Evolutionary conservation across 225 moss, liverwort and hornwort species (phyloP).

Genomic region (Asterella californica): DNA sequence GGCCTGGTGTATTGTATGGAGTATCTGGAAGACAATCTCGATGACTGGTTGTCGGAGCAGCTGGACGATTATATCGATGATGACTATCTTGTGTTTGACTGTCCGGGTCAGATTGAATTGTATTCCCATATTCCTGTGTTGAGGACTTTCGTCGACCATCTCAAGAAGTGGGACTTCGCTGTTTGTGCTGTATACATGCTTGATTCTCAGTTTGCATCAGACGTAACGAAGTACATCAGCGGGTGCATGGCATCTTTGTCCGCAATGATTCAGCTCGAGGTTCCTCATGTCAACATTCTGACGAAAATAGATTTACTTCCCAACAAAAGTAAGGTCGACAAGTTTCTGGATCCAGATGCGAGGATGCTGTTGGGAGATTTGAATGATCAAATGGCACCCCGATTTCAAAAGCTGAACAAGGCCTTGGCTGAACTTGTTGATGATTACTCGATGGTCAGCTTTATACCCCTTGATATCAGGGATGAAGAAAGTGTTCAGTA

Average conservation of each 20-base stretch:
- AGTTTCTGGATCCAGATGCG: constrained; percentile 93
- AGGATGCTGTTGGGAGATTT: constrained; percentile 73
- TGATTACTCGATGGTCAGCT: constrained; percentile 98
- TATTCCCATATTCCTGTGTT: constrained; percentile 95
- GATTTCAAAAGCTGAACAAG: constrained; percentile 77
- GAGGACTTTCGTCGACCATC: constrained; percentile 95
- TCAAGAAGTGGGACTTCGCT: constrained; percentile 91
- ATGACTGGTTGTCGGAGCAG: constrained; percentile 89
- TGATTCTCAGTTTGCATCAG: constrained; percentile 96
- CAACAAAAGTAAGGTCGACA: constrained; percentile 70
- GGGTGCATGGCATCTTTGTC: constrained; percentile 99
- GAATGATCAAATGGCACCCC: constrained; percentile 83
- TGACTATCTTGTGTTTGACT: constrained; percentile 90
- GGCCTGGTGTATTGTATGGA: constrained; percentile 98
- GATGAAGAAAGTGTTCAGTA: constrained; percentile 95
- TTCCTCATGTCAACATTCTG: constrained; percentile 87
- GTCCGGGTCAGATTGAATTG: constrained; percentile 95
- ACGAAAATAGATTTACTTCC: constrained; percentile 91
- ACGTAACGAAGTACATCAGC: constrained; percentile 98
- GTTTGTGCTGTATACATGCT: constrained; percentile 98
- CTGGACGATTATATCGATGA: constrained; percentile 96
- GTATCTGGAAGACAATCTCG: constrained; percentile 91
- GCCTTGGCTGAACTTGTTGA: constrained; percentile 93
- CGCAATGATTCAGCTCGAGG: constrained; percentile 93
- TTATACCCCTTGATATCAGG: constrained; percentile 77